Base-by-base conservation (phyloP, 2,329 filamentous ascomycete genomes). In the Penicillium sp. region DNA sequence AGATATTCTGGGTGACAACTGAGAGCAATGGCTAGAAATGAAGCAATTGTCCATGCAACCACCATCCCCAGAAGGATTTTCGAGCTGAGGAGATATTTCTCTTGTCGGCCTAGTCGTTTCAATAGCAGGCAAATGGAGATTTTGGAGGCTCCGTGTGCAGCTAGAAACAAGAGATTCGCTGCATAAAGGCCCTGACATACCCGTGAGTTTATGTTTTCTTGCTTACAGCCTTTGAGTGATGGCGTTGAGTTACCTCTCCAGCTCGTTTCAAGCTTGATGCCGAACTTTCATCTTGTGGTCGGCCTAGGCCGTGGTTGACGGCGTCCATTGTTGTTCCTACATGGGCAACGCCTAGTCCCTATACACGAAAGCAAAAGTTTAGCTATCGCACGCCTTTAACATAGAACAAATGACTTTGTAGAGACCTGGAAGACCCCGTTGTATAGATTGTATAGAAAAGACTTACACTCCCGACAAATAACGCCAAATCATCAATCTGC, bases 121-220 rank as follows among this genome's bases (percentile, higher is more conserved):
- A 73, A 61, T 13, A 73, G 61, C n/a, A 66, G 62, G 1, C 64
- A 54, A 1, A 70, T 64, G 0, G 71, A 70, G 8, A 63, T 48
- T 51, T 73, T 73, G 5, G 69, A 67, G 13, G 60, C 61, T 9
- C 63, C 56, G 42, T 70, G 67, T 4, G 64, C 65, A 14, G 65
- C 47, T 33, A 72, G 51, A 52, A 71, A 71, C 1, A 72, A 59
- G 22, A 70, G 44, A 53, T 66, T 57, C 29, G 58, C 58, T 13
- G 58, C 56, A 49, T 66, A 60, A 24, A 56, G 29, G 35, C 49
- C 43, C 52, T 58, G 19, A 2, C 3, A 13, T 13, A 16, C 4
- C 9, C 11, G 5, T 33, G 31, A 33, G 31, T 14, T 16, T 4
- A 31, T 13, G 2, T 4, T 13, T 4, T 4, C 29, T 31, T 5